Conservation (phyloP, 192 early-diverging fungal genomes). For the Umbelopsis sp. region DNA sequence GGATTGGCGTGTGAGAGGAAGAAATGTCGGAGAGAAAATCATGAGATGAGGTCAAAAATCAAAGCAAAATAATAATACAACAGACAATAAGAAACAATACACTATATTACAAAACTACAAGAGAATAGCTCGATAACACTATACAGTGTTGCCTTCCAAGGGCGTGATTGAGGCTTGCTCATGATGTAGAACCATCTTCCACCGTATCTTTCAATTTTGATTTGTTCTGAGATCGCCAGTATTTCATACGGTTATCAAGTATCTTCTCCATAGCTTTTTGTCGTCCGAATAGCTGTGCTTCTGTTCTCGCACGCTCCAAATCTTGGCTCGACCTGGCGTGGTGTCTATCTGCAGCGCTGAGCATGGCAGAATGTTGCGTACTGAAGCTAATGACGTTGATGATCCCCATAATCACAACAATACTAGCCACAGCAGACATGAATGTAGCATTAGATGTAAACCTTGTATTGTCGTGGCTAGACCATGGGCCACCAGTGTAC, state of each 20-base stretch:
- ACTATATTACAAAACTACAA: too few relatives aligned
- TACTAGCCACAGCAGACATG: constrained; percentile 19
- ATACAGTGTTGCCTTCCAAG: too few relatives aligned
- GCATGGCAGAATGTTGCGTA: neutral
- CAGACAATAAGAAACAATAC: too few relatives aligned
- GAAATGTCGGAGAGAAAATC: too few relatives aligned
- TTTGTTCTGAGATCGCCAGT: constrained; percentile 8
- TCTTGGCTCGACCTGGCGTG: constrained; percentile 29
- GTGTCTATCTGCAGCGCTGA: constrained; percentile 29
- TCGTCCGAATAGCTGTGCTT: constrained; percentile 22
- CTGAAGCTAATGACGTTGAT: constrained; percentile 17
- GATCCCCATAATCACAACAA: constrained; percentile 10
- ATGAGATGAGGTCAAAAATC: too few relatives aligned
- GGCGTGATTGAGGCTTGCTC: too few relatives aligned
- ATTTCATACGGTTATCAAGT: constrained; percentile 11
- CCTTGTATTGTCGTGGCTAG: constrained; percentile 13
- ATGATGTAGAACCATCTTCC: neutral
- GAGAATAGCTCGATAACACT: too few relatives aligned
- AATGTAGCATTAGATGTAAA: constrained; percentile 33
- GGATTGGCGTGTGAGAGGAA: too few relatives aligned
- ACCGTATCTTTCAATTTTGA: neutral
- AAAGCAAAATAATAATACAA: too few relatives aligned
- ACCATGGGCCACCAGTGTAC: constrained; percentile 18
- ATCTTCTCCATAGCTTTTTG: constrained; percentile 22
- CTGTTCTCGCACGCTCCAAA: constrained; percentile 26